Conservation (phyloP, 257 asterid genomes). For the Plectranthus barbatus region DNA sequence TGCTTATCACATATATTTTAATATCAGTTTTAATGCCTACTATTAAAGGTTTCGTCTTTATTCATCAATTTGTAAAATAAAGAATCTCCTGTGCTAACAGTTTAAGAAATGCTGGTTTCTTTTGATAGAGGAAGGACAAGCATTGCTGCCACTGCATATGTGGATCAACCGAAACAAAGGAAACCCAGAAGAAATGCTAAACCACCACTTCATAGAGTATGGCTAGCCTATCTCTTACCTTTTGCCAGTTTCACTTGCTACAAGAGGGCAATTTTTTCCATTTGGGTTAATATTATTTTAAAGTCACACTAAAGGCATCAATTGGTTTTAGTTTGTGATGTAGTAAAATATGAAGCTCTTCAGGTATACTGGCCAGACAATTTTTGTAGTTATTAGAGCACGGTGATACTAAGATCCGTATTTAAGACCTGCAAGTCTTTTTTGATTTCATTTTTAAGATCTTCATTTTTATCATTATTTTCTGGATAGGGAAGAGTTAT, state of each 20-base stretch:
- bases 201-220: constrained; percentile 85
- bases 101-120: constrained; percentile 1
- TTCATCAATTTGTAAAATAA: not conserved
- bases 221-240: constrained; percentile 8
- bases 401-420: not conserved
- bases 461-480: constrained; percentile 13
- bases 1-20: not conserved
- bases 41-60: not conserved
- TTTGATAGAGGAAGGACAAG: constrained; percentile 87
- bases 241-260: constrained; percentile 1
- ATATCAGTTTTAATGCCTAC: not conserved
- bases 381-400: not conserved
- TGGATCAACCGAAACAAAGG: constrained; percentile 48
- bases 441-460: constrained; percentile 1
- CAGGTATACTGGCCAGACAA: not conserved
- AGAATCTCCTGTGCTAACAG: constrained; percentile 1
- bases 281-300: not conserved
- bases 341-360: not conserved
- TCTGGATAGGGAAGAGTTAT: constrained; percentile 44
- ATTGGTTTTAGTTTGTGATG: not conserved
- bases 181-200: constrained; percentile 59
- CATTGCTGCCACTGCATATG: constrained; percentile 55
- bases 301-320: not conserved
- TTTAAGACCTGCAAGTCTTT: not conserved
- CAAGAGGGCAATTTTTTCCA: not conserved